Evolutionary conservation across 345 rosid species (phyloP), one percentile per base, ranked within the genome.

Genomic region (Salix purpurea): DNA sequence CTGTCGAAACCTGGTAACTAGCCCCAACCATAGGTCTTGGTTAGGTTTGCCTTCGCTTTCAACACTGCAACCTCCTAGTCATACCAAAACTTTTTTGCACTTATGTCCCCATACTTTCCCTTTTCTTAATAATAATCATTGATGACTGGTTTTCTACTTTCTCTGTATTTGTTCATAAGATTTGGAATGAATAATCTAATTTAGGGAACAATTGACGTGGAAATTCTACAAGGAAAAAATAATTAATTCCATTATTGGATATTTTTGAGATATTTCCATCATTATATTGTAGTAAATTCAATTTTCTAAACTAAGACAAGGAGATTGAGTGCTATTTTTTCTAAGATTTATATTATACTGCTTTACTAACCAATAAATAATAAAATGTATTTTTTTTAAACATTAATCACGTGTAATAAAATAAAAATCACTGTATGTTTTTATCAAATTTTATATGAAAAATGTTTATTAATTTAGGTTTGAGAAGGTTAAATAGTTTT

Each of bases 1-100:
- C n/a, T n/a, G n/a, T n/a, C n/a, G n/a, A n/a, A 14, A 70, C 66
- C 8, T 42, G 19, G 18, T 48, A 60, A 74, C 73, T 30, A 76
- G 50, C 74, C 62, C 37, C 61, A 39, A 24, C 78, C 81, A 12
- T 26, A 62, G 0, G 30, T 28, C 52, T 1, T 32, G 69, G 75
- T 78, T 76, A 54, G 75, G 60, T 65, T 7, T 32, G 7, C 10
- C 56, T 6, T 23, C 56, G 67, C 69, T 78, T 56, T 62, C 9
- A 30, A 2, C 74, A 5, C 54, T 16, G 40, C 44, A 19, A 3
- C 30, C 46, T 11, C 14, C 46, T 12, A 42, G 46, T 0, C 46
- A 12, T 42, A 10, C 46, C 46, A 42, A 42, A 2, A 4, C 40
- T 0, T 0, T 15, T 60, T 60, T 60, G 30, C 65, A 60, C 1